Evolutionary conservation across 257 asterid genomes (phyloP), one percentile per base, ranked within the genome.

Genomic region (Nyctanthes arbortristis): DNA sequence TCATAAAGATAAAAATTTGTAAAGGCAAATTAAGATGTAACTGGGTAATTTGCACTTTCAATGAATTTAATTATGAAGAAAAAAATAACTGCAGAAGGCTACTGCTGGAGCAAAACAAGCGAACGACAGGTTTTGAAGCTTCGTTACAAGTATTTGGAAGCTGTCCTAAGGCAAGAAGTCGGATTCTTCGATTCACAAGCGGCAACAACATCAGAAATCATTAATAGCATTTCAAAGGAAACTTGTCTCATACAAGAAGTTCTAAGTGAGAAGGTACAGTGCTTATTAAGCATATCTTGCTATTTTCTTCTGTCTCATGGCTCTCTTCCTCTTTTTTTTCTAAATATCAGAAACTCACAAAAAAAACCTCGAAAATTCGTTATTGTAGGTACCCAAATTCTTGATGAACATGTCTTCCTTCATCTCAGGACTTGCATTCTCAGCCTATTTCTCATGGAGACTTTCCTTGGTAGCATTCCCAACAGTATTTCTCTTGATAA

Each of bases 31-130:
- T 14, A 16, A 45, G 11, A 45, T n/a, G 25, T 10, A 45, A 4
- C 24, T 45, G 3, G n/a, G n/a, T 16, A 5, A 14, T 45, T 45
- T 45, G n/a, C 24, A 5, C n/a, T n/a, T 45, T 45, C 55, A 3
- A 5, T 45, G 55, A 0, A 45, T n/a, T 3, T 45, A n/a, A n/a
- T 43, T 7, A 43, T 14, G 6, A 40, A 39, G 1, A 43, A 43
- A 4, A 43, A 40, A 70, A 14, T 61, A 9, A 33, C 24, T 74
- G 78, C 88, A 88, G 97, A 91, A 78, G 97, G 97, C 4, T 91
- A 88, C 66, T 91, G 97, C 77, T 91, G 97, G 97, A 91, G 97
- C 78, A 88, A 84, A 73, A 91, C 94, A 3, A 91, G 97, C 28
- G 95, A 91, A 39, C 61, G 96, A 30, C 97, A 85, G 66, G 91